Evolutionary conservation across 352 stramenopile species (phyloP), one percentile per base, ranked within the genome.

Genomic region (Phytophthora sp.): DNA sequence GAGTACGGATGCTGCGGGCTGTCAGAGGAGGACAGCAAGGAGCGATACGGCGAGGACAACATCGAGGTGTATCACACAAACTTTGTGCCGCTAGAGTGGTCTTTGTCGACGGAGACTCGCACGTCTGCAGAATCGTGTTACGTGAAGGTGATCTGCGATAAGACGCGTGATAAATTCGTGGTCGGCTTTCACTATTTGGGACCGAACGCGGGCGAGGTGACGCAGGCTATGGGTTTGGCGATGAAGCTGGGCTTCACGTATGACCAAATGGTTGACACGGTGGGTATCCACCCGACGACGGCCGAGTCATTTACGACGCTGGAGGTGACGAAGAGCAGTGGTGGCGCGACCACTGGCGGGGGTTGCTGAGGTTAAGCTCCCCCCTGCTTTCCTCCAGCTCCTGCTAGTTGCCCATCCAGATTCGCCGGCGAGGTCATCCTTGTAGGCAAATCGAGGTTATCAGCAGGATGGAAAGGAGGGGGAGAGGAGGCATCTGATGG

Each of bases 141-240:
- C 77, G 82, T 91, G 54, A 99, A 99, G 82, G 87, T 99, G 28
- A 85, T 99, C 54, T 97, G 89, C 28, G 80, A 97, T 65, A 98
- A 96, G 71, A 82, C 66, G 17, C 74, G 88, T 13, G 75, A 92
- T 60, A 83, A 94, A 35, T 84, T 83, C 39, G 96, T 99, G 5
- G 69, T 99, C 50, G 98, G 98, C 46, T 97, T 99, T 49, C 98
- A 99, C 72, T 99, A 98, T 72, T 65, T 99, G n/a, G 97, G 96
- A 30, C 98, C 97, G 15, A 98, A 99, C 64, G 97, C 97, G 30
- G 97, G 98, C 44, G 98, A 99, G 79, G 86, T 98, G 48, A 97
- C 90, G 23, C 93, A 97, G 62, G 87, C 95, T 31, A 98, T 98
- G 64, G 95, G 92, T 15, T 78, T 98, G 20, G 89, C 94, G 2